Evolutionary conservation across 345 rosid species (phyloP).

Genomic region (Trapa incisa): DNA sequence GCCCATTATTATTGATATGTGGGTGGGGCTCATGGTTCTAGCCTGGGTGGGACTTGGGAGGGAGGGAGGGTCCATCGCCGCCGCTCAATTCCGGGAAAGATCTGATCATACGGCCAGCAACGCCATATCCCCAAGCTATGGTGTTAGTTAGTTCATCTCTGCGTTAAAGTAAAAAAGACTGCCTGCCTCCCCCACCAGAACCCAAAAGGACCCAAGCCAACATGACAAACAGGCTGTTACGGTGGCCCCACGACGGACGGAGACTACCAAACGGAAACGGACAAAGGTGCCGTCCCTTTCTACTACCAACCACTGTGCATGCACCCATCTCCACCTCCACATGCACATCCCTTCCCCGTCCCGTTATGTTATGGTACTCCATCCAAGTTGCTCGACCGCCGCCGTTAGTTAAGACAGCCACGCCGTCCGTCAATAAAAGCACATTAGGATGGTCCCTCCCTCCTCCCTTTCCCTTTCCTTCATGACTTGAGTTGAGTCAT

Average conservation of each 20-base stretch:
- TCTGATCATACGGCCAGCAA: neutral
- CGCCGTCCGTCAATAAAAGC: neutral
- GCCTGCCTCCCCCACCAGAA: too few species aligned
- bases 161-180: neutral
- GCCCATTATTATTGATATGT: neutral
- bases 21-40: neutral
- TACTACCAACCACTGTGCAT: neutral
- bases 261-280: neutral
- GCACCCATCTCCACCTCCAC: too few species aligned
- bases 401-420: neutral
- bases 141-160: neutral
- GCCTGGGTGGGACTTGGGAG: neutral
- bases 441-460: neutral
- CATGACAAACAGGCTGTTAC: neutral
- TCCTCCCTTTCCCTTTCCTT: too few species aligned
- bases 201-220: too few species aligned
- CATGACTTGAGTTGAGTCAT: too few species aligned
- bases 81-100: neutral
- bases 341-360: neutral
- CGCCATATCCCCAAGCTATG: neutral
- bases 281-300: neutral
- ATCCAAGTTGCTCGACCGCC: neutral
- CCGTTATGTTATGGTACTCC: neutral
- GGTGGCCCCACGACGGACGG: neutral
- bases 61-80: neutral